phyloP scores from a whole-genome alignment of 805 yeast genomes.

The Metschnikowia lochheadii region DNA sequence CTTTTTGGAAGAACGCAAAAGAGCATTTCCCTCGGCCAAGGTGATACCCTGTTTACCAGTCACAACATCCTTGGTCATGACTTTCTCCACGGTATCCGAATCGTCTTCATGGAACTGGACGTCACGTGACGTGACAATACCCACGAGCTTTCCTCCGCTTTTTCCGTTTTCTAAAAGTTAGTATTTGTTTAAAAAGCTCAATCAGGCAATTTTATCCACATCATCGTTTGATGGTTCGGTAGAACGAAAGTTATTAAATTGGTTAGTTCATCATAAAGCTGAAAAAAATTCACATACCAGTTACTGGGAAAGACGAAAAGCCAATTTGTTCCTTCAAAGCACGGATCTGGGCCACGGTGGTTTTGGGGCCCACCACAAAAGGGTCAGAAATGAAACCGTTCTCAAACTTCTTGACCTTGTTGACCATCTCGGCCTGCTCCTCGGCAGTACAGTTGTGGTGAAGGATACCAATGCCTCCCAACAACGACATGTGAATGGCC shows the following conservation, averaged over 20 bases:
- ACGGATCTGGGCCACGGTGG: constrained; percentile 79
- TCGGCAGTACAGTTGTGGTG: constrained; percentile 97
- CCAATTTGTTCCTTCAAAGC: constrained; percentile 69
- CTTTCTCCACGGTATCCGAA: constrained; percentile 56
- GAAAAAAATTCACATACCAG: constrained; percentile 70
- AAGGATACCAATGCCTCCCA: constrained; percentile 98
- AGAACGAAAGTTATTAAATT: constrained; percentile 96
- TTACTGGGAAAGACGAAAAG: constrained; percentile 97
- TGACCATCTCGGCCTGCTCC: constrained; percentile 98
- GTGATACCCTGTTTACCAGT: constrained; percentile 82
- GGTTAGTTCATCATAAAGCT: constrained; percentile 49
- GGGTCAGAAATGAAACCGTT: constrained; percentile 97
- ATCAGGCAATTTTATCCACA: constrained; percentile 62
- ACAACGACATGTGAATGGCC: constrained; percentile 98
- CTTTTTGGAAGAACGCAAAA: constrained; percentile 88
- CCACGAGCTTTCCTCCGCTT: constrained; percentile 84
- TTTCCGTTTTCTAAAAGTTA: constrained; percentile 67
- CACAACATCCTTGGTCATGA: constrained; percentile 87
- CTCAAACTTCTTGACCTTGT: constrained; percentile 92
- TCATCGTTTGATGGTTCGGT: constrained; percentile 98
- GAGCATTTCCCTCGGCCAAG: constrained; percentile 81
- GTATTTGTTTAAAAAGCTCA: constrained; percentile 7
- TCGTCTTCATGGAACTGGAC: constrained; percentile 87
- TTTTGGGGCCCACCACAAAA: constrained; percentile 70
- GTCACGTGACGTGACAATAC: constrained; percentile 96